Evolutionary conservation across 2,329 filamentous ascomycete species (phyloP).

Genomic region (Pestalotiopsis fici): DNA sequence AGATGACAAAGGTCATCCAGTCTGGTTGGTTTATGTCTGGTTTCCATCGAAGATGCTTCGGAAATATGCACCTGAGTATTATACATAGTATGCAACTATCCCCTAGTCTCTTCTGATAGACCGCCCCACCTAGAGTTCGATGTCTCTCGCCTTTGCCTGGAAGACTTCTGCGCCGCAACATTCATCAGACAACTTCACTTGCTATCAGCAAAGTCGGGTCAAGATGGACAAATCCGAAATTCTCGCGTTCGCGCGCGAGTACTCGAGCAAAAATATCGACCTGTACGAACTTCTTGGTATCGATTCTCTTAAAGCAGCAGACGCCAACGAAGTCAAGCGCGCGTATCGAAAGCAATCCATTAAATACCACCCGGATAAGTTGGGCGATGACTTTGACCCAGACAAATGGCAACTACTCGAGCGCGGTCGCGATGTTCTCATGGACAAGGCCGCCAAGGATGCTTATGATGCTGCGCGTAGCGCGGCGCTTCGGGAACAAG

Average conservation of each 20-base stretch:
- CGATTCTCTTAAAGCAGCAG: constrained; percentile 61
- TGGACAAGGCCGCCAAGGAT: constrained; percentile 67
- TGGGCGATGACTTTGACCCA: constrained; percentile 62
- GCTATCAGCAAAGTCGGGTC: neutral
- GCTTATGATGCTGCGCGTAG: constrained; percentile 78
- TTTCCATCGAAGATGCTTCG: too few relatives aligned
- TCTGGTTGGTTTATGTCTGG: too few relatives aligned
- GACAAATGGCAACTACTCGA: constrained; percentile 84
- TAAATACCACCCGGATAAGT: constrained; percentile 93
- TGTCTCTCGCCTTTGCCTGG: neutral
- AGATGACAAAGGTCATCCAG: too few relatives aligned
- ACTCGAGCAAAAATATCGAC: constrained; percentile 65
- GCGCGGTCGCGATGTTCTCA: constrained; percentile 82
- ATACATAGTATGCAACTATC: neutral
- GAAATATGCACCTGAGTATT: neutral
- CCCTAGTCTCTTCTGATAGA: neutral
- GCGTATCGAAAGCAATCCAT: constrained; percentile 84
- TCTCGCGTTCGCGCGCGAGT: constrained; percentile 55
- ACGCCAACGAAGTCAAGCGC: constrained; percentile 68
- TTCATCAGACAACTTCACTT: neutral
- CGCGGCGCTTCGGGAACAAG: constrained; percentile 68
- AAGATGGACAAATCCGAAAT: constrained; percentile 44
- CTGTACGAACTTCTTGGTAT: constrained; percentile 78
- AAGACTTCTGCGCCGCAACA: neutral
- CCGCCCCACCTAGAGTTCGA: neutral